Evolutionary conservation across 106 monocot species (phyloP), one percentile per base, ranked within the genome.

Genomic region (Cymbidium sinense): DNA sequence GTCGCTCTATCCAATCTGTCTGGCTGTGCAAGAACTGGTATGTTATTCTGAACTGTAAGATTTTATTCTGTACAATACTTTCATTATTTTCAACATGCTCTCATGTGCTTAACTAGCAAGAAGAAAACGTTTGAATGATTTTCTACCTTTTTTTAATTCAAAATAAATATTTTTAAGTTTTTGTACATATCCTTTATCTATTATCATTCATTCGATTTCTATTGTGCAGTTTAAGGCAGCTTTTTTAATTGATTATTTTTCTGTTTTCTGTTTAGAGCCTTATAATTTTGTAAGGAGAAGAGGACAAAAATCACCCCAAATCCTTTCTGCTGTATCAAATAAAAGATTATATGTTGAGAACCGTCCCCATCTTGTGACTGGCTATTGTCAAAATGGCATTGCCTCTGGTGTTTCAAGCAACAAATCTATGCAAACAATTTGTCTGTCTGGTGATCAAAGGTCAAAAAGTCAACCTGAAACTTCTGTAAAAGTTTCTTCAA

Each of bases 11-110:
- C 82, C 39, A 93, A 91, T 74, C 81, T 90, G 62, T 95, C 99
- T 76, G 99, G 99, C 19, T 95, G 95, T 85, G 92, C 99, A 43
- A 85, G 99, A 83, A 88, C 75, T 76, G 99, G 99, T 95, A 86
- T 67, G 31, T 67, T 0, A 7, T 23, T 27, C 28, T 64, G 28
- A 0, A 28, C 28, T 64, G 64, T 20, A 9, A 27, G 28, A 27
- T 13, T 67, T 29, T 67, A 67, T 2, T 7, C 58, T 31, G 4
- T 27, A 13, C 67, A 29, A 10, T 0, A 30, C 31, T 67, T 67
- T 10, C 31, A 3, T 33, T 64, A 13, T 67, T 15, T 30, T 11
- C 31, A 33, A 31, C 4, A 21, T 23, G 20, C 58, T 58, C 58
- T 11, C 2, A 58, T n/a, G 58, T n/a, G 23, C n/a, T 58, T 8